Evolutionary conservation across 2,329 filamentous ascomycete species (phyloP).

Genomic region (Penicillium sp.): DNA sequence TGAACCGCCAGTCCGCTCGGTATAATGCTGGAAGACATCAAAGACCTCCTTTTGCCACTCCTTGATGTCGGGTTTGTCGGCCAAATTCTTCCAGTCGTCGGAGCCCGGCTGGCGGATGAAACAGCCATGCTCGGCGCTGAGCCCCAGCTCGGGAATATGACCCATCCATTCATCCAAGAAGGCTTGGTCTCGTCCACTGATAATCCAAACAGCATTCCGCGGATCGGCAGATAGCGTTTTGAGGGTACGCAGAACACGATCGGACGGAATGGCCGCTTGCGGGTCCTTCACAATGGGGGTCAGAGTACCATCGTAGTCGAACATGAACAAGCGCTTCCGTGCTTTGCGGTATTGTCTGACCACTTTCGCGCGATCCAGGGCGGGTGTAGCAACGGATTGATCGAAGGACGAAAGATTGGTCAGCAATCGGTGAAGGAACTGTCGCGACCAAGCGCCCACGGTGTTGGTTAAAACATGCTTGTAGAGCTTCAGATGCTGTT

Average conservation of each 20-base stretch:
- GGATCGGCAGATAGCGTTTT: constrained; percentile 77
- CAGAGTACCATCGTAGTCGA: constrained; percentile 96
- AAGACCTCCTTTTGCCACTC: constrained; percentile 86
- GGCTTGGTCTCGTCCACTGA: constrained; percentile 88
- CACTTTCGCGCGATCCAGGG: constrained; percentile 72
- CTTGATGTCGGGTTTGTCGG: constrained; percentile 78
- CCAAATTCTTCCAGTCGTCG: constrained; percentile 83
- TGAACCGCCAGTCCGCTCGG: constrained; percentile 80
- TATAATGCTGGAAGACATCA: constrained; percentile 82
- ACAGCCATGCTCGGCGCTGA: constrained; percentile 95
- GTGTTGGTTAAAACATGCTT: constrained; percentile 82
- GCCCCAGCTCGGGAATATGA: constrained; percentile 84
- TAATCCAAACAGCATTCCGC: constrained; percentile 94
- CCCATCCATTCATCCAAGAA: constrained; percentile 91
- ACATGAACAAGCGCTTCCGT: constrained; percentile 88
- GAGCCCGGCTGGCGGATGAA: constrained; percentile 82
- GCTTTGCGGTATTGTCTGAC: constrained; percentile 73
- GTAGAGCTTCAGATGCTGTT: constrained; percentile 75
- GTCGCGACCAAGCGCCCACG: constrained; percentile 80
- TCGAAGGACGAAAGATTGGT: constrained; percentile 77
- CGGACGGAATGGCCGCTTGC: constrained; percentile 81
- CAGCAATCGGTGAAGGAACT: constrained; percentile 75
- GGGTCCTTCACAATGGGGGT: constrained; percentile 95
- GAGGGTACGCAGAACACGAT: constrained; percentile 76
- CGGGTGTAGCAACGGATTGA: constrained; percentile 73